Evolutionary conservation across 495 filamentous ascomycete species (phyloP), one percentile per base, ranked within the genome.

Genomic region (Staphylotrichum longicolle): DNA sequence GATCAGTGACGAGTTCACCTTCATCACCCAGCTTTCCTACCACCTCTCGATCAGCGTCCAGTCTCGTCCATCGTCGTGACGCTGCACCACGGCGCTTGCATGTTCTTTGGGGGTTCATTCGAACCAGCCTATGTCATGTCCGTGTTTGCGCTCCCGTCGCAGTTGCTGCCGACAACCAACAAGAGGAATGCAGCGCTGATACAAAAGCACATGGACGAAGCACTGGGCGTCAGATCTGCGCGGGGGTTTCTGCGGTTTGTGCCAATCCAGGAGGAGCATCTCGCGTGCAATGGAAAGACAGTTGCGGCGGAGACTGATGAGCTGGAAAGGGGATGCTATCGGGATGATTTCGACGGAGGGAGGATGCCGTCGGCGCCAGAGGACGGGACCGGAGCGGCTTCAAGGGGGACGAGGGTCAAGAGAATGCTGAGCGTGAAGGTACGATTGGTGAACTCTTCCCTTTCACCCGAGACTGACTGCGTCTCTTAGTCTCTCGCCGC

Each of bases 61-160:
- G 84, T 90, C 34, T 82, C 84, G 2, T 86, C 81, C 11, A 87
- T 96, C 47, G 79, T 89, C 66, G 82, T 96, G 35, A 86, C 81
- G 1, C 68, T 96, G 12, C 80, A 87, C 33, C 88, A 93, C 60
- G 85, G 88, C n/a, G 79, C 81, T n/a, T 89, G 84, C 66, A 80
- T 96, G 68, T 71, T 89, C 44, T 88, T 92, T 62, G 90, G 84
- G 5, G 88, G 84, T 44, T 83, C 83, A 32, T 86, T 88, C 54
- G 84, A 89, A n/a, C 88, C 88, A 3, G 88, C 90, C 14, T 98
- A 96, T 65, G 79, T 87, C 48, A 74, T 96, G 64, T 90, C 89
- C 56, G 84, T 98, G 42, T 87, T 80, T 57, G 85, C 91, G 4
- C 80, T 94, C 14, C 81, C 87, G 0, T 80, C 75, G 3, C 78